Evolutionary conservation across 2,329 filamentous ascomycete genomes (phyloP).

Genomic region (Cadophora gregata): DNA sequence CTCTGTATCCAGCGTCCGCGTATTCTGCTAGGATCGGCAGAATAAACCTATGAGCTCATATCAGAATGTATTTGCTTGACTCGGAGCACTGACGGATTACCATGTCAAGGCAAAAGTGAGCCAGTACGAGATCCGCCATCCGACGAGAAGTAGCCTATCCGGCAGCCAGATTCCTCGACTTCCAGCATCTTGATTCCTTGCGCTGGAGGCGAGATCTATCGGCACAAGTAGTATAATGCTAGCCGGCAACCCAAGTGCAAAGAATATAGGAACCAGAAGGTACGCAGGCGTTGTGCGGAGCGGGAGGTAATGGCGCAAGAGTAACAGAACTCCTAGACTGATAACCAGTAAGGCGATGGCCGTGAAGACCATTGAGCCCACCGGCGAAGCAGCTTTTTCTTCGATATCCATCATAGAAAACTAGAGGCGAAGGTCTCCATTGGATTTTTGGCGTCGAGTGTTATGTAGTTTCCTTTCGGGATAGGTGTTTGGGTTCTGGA

Average conservation of each 20-base stretch:
- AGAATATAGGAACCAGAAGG: conserved; percentile 89
- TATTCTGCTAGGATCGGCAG: conserved; percentile 94
- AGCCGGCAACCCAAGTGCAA: conserved; percentile 90
- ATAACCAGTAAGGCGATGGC: conserved; percentile 74
- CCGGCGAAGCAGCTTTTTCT: conserved; percentile 62
- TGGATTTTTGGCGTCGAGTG: conserved; percentile 3
- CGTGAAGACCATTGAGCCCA: conserved; percentile 82
- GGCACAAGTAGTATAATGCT: conserved; percentile 92
- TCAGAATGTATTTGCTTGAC: conserved; percentile 10
- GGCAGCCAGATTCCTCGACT: conserved; percentile 88
- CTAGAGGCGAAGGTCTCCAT: conserved; percentile 26
- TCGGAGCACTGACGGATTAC: conserved; percentile 54
- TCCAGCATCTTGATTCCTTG: conserved; percentile 72
- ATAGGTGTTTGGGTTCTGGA: not conserved
- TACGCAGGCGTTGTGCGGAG: conserved; percentile 90
- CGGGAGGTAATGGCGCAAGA: conserved; percentile 88
- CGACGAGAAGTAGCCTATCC: conserved; percentile 76
- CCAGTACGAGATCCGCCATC: conserved; percentile 97
- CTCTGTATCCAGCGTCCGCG: conserved; percentile 90
- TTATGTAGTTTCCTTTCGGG: not conserved
- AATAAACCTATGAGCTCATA: conserved; percentile 68
- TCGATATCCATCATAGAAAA: conserved; percentile 38
- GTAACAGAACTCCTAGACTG: conserved; percentile 77
- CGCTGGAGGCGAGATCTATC: conserved; percentile 91
- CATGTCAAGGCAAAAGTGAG: conserved; percentile 94